A percentile compares a stretch with the other conserved stretches of the same genome.
Evolutionary conservation across 306 rosid species (phyloP).

Genomic region (Datisca glomerata): DNA sequence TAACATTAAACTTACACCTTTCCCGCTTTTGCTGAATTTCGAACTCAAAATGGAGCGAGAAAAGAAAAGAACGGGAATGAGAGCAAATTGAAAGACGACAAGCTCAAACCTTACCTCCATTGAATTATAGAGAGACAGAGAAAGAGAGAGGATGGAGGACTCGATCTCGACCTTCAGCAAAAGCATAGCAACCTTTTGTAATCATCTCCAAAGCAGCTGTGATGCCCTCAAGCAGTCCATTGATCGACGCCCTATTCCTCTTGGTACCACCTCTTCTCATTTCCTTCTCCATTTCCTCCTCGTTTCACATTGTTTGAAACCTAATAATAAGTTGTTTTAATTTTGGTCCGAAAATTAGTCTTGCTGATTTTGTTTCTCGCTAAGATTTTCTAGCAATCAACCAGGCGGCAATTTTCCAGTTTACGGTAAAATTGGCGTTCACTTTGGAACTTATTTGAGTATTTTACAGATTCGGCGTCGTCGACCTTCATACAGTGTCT

Average conservation of each 20-base stretch:
- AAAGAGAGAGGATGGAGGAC: conserved; percentile 35
- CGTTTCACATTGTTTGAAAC: background rate
- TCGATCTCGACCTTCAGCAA: conserved; percentile 43
- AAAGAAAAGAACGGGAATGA: too few relatives aligned
- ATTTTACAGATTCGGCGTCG: conserved; percentile 55
- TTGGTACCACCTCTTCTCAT: conserved; percentile 23
- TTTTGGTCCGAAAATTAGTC: too few relatives aligned
- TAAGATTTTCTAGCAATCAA: conserved; percentile 1
- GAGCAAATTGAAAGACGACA: too few relatives aligned
- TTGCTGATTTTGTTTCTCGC: background rate
- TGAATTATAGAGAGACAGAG: background rate
- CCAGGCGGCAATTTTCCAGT: background rate
- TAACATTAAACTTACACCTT: too few relatives aligned
- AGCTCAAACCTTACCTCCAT: too few relatives aligned
- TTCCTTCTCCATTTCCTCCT: background rate
- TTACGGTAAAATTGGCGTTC: background rate
- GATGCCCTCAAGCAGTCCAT: conserved; percentile 69
- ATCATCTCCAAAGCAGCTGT: conserved; percentile 54
- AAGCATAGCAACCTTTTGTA: conserved; percentile 49
- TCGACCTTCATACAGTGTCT: conserved; percentile 72
- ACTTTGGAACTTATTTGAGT: background rate
- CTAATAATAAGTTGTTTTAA: too few relatives aligned
- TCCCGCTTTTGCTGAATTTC: too few relatives aligned
- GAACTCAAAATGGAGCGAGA: conserved; percentile 1
- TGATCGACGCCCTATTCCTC: conserved; percentile 81